Evolutionary conservation across 305 asterid species (phyloP), one percentile per base, ranked within the genome.

Genomic region (Plantago rigida): DNA sequence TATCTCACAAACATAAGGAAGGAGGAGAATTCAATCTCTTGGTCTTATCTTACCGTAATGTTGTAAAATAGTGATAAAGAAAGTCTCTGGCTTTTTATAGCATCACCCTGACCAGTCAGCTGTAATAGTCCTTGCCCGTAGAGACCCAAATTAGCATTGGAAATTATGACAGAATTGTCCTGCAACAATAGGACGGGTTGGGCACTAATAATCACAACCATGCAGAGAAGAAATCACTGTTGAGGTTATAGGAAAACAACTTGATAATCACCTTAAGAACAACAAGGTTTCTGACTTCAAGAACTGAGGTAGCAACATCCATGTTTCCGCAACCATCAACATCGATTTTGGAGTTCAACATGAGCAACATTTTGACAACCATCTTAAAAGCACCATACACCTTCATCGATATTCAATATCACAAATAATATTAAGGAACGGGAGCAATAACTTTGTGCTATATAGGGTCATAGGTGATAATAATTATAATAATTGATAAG

Each of bases 341-440:
- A 75, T 77, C 83, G 64, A 91, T 87, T 73, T 78, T 75, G 56
- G 98, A 87, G 78, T 88, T 85, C 83, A 85, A 78, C 98, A 91
- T 91, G 76, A 91, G 96, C 73, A 91, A 75, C 98, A 91, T 83
- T 77, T 91, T 91, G 59, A 91, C 92, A 68, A 91, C 79, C 46
- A 87, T 90, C 75, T 95, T 82, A 56, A 87, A 78, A 48, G 98
- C 98, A 68, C 98, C 98, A 77, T 81, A 91, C 48, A 91, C 98
- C 98, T 91, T 73, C 67, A 81, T 47, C 48, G 68, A 60, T 58
- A 63, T 52, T 52, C 41, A 24, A 52, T 24, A 51, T 22, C 26
- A 11, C 56, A 52, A 24, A 24, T 3, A 13, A 53, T n/a, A 52
- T 53, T 53, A 14, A 53, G 42, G 42, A 53, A 13, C 9, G 19